Evolutionary conservation across 139 green algal genomes (phyloP), one percentile per base, ranked within the genome.

Genomic region (Chlorella sorokiniana): DNA sequence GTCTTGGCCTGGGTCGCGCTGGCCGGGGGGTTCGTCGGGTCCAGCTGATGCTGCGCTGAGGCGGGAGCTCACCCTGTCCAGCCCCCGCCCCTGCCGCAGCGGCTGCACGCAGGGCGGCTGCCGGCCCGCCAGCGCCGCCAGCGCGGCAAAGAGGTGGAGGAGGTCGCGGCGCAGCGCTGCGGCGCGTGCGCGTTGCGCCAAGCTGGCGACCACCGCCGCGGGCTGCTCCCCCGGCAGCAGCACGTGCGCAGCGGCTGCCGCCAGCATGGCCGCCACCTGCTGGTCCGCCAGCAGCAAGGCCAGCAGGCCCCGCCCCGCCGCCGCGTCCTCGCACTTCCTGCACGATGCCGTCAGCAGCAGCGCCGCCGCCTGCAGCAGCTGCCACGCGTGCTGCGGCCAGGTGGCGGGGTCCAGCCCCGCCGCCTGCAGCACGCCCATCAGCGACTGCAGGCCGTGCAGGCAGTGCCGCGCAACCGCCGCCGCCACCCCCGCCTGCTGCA

Each of bases 91-190:
- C 22, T 52, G 42, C 11, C 64, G 62, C 44, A 33, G 23, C 44
- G 38, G 44, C 20, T 48, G 22, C 63, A 69, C 62, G 8, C 45
- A 64, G 3, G 62, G 78, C 35, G 81, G 82, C 82, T 86, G 83
- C 25, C 83, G 70, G 29, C 63, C 78, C n/a, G 78, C 48, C 37
- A 88, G 64, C 14, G 14, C 59, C 11, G 83, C 86, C 42, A 89
- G 56, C 6, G 78, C 81, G 9, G 71, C 54, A 31, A 83, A 81
- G 16, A 86, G 70, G 23, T 78, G 45, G 52, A 88, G 78, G 51
- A 87, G 51, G 37, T 79, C 83, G 6, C 83, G 83, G 40, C 81
- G 76, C 40, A 87, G 33, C 0, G 62, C 33, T 20, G 82, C 41
- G 0, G 40, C 33, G 23, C 69, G 40, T 31, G 44, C 64, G 61